Percentiles rank a stretch among this genome's conserved stretches.
Evolutionary conservation across 192 early-diverging fungal species (phyloP).

Genomic region (Coemansia sp.): DNA sequence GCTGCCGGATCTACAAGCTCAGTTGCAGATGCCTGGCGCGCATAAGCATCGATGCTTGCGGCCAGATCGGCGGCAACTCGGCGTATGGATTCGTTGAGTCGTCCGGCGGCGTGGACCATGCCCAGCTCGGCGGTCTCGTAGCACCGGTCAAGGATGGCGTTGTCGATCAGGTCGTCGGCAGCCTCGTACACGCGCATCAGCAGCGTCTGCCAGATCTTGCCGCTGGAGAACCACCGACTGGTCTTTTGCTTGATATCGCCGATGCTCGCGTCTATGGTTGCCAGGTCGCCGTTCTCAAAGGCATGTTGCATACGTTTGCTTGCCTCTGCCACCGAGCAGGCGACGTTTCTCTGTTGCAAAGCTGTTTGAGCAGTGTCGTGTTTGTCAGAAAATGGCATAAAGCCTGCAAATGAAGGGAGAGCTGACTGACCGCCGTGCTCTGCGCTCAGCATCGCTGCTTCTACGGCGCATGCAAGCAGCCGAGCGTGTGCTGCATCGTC

Average conservation of each 20-base stretch:
- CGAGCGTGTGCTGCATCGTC: background rate
- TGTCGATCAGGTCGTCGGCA: conserved; percentile 32
- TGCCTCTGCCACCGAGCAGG: conserved; percentile 9
- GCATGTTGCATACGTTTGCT: conserved; percentile 31
- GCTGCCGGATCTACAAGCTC: conserved; percentile 1
- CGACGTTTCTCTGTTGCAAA: background rate
- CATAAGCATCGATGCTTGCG: background rate
- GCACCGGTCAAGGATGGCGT: conserved; percentile 30
- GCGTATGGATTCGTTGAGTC: conserved; percentile 32
- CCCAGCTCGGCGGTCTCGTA: conserved; percentile 45
- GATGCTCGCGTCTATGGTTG: conserved; percentile 26
- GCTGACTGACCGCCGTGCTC: conserved; percentile 13
- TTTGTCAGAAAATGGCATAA: background rate
- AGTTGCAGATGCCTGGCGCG: background rate
- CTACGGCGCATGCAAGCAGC: conserved; percentile 5
- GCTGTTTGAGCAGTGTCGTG: background rate
- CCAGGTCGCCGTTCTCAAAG: conserved; percentile 33
- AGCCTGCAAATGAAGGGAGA: background rate
- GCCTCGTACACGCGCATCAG: conserved; percentile 45
- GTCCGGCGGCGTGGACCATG: conserved; percentile 47
- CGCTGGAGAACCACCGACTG: conserved; percentile 32
- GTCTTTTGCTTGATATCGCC: conserved; percentile 32
- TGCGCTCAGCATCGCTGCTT: conserved; percentile 16
- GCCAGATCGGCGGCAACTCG: conserved; percentile 15
- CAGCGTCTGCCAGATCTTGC: conserved; percentile 35